These are phyloP conservation scores for Taxillus chinensis DNA, from an alignment of 164 flowering plant genomes.

Conservation along the genomic window DNA sequence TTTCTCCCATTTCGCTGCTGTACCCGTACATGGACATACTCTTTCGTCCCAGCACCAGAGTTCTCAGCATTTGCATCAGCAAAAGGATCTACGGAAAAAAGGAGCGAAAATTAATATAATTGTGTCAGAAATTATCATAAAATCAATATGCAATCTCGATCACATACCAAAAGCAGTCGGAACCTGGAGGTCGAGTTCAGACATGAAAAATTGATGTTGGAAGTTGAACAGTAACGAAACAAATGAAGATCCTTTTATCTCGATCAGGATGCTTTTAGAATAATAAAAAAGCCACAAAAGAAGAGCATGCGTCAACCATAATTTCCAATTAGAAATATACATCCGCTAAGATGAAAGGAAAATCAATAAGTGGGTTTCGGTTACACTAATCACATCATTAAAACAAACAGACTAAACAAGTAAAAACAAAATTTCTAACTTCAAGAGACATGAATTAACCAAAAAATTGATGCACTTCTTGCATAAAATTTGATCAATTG, in stretches of 20 bases:
- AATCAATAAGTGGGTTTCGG: no score
- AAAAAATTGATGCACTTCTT: no score
- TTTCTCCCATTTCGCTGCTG: conserved; percentile 64
- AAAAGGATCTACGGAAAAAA: conserved; percentile 34
- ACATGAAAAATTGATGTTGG: conserved; percentile 38
- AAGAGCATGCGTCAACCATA: no score
- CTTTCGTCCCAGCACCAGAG: conserved; percentile 50
- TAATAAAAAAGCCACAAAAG: no score
- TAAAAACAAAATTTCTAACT: no score
- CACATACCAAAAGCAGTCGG: conserved; percentile 30
- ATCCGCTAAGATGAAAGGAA: no score
- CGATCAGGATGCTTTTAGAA: neutral
- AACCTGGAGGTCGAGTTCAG: conserved; percentile 29
- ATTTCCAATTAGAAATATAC: no score
- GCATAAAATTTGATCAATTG: no score
- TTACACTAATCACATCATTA: no score
- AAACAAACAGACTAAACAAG: no score
- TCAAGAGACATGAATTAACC: no score
- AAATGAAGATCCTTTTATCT: conserved; percentile 16
- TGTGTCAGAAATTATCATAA: neutral
- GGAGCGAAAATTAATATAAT: no score
- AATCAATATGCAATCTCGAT: neutral
- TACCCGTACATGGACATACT: conserved; percentile 47
- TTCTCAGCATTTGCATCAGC: conserved; percentile 60
- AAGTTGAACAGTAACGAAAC: conserved; percentile 19